phyloP scores from a whole-genome alignment of 148 eudicot species.

The Persicaria maculosa region DNA sequence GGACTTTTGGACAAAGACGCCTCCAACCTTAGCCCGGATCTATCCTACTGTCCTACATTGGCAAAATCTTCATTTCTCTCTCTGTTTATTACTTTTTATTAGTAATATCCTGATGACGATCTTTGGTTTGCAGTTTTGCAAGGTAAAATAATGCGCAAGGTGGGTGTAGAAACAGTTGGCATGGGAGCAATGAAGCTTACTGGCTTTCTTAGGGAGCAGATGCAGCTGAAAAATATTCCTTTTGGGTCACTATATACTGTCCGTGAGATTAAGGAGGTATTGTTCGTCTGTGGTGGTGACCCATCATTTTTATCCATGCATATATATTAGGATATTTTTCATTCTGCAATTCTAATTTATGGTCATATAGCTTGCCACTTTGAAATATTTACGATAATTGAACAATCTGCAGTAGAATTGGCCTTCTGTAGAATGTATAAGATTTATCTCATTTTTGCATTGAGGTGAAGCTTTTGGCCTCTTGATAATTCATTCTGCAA shows the following conservation, averaged over 20 bases:
- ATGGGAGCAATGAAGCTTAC: constrained; percentile 87
- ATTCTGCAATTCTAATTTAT: no score
- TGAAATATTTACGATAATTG: no score
- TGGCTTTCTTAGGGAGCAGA: constrained; percentile 65
- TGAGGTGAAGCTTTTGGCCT: not conserved
- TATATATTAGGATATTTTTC: no score
- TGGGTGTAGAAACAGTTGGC: constrained; percentile 82
- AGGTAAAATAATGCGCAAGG: constrained; percentile 80
- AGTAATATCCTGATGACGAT: constrained; percentile 54
- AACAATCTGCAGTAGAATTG: no score
- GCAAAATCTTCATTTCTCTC: not conserved
- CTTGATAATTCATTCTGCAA: not conserved
- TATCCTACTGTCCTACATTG: not conserved
- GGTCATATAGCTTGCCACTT: no score
- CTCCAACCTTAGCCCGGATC: not conserved
- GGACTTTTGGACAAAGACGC: not conserved
- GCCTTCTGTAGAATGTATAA: no score
- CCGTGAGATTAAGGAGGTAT: constrained; percentile 84
- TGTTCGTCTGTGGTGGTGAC: not conserved
- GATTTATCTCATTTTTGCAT: not conserved
- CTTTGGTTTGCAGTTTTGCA: constrained; percentile 51
- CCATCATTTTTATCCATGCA: no score
- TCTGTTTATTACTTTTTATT: not conserved
- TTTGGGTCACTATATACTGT: constrained; percentile 80
- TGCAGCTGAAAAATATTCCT: constrained; percentile 66